A percentile compares a stretch with the other conserved stretches of the same genome.
These are phyloP conservation scores for Bryoerythrophyllum caledonicum DNA, from an alignment of 225 moss, liverwort and hornwort genomes.

Conservation along the genomic window DNA sequence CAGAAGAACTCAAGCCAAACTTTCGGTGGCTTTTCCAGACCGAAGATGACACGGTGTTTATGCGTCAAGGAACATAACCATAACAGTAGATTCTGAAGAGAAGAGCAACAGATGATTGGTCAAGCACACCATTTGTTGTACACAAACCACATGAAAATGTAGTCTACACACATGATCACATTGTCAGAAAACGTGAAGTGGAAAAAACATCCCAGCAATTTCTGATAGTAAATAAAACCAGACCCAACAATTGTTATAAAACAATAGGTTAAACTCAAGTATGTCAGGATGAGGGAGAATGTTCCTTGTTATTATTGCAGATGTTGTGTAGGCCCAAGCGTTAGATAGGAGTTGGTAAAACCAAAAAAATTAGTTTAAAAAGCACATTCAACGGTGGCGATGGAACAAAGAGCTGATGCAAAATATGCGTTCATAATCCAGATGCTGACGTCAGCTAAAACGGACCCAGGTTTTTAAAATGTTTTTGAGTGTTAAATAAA, in stretches of 20 bases:
- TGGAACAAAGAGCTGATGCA: too few species aligned
- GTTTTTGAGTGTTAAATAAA: too few species aligned
- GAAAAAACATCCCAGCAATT: too few species aligned
- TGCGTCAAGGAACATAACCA: too few species aligned
- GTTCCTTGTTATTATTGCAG: constrained; percentile 5
- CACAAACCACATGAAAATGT: neutral
- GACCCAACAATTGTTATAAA: too few species aligned
- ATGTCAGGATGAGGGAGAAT: neutral
- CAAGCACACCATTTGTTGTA: neutral
- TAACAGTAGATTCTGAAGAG: too few species aligned
- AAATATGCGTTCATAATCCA: neutral
- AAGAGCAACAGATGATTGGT: neutral
- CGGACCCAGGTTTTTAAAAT: too few species aligned
- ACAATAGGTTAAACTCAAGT: neutral
- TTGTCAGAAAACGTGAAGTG: neutral
- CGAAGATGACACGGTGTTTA: too few species aligned
- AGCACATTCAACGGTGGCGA: neutral
- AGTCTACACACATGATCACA: neutral
- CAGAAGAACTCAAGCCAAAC: too few species aligned
- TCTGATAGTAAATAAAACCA: too few species aligned
- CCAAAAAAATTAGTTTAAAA: neutral
- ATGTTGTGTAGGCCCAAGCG: neutral
- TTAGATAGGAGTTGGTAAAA: neutral
- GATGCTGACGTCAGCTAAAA: neutral
- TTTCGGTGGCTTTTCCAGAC: too few species aligned